Evolutionary conservation across 179 eudicot species (phyloP), one percentile per base, ranked within the genome.

Genomic region (Nepenthes alata): DNA sequence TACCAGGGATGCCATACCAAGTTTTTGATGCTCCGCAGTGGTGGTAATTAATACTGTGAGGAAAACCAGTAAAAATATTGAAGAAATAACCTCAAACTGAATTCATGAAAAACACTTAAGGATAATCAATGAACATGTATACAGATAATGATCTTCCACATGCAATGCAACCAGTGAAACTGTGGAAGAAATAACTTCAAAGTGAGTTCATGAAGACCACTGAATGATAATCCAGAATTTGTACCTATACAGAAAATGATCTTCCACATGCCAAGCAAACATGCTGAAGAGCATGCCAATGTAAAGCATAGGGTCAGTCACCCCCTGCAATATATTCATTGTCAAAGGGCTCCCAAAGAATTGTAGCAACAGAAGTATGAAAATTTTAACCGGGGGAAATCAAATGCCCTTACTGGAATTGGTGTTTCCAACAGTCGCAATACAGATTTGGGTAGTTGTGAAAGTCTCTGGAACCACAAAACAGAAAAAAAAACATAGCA

Each of bases 231-330:
- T 41, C 45, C 5, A 4, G 45, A 4, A 41, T 41, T 11, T 55
- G 37, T 77, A 93, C 98, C 99, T 93, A 67, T 87, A 90, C 70
- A 94, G 70, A 77, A 87, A 90, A 73, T 94, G 99, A 77, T 94
- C 99, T 75, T 94, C 99, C 69, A 94, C 99, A 69, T 94, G 99
- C 99, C 99, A 94, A 62, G 99, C 99, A 77, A 94, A 94, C 96
- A 87, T 83, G 79, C 99, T 94, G 63, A 94, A 94, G 39, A 94
- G 84, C 99, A 94, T 94, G 69, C 97, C 99, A 57, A 94, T 87
- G 75, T 94, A 94, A 34, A 94, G 88, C 99, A 94, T 94, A 6
- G 99, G 99, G 71, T 90, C 97, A 56, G 99, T 91, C 69, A 94
- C 96, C 58, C 97, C 99, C 99, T 90, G 86, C 51, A 59, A 57